These are phyloP conservation scores for Penicillium nordicum DNA, from an alignment of 2,329 filamentous ascomycete genomes.

Conservation along the genomic window DNA sequence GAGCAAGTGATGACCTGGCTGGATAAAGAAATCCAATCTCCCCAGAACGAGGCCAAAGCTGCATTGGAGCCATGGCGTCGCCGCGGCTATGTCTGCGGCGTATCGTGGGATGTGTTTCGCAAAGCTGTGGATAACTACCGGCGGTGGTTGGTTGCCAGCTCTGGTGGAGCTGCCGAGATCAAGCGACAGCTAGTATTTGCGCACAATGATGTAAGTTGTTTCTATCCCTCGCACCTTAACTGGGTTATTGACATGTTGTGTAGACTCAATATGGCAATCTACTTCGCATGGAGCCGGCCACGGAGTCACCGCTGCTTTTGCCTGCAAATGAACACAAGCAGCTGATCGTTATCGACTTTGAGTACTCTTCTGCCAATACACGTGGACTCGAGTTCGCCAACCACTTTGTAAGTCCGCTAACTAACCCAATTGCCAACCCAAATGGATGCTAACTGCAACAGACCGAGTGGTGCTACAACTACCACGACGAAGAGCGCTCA, in stretches of 20 bases:
- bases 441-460: slow-evolving; percentile 27
- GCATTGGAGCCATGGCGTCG: slow-evolving; percentile 60
- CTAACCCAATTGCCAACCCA: background rate
- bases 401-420: slow-evolving; percentile 66
- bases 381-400: slow-evolving; percentile 91
- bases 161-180: slow-evolving; percentile 64
- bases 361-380: slow-evolving; percentile 88
- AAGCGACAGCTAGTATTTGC: slow-evolving; percentile 81
- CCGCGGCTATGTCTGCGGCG: slow-evolving; percentile 74
- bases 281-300: slow-evolving; percentile 67
- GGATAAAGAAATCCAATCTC: slow-evolving; percentile 56
- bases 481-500: slow-evolving; percentile 68
- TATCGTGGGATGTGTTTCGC: slow-evolving; percentile 76
- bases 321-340: slow-evolving; percentile 94
- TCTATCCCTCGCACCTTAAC: slow-evolving; percentile 8
- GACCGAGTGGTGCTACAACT: slow-evolving; percentile 97
- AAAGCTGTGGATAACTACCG: slow-evolving; percentile 74
- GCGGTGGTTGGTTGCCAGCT: slow-evolving; percentile 66
- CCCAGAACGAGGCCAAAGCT: slow-evolving; percentile 42
- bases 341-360: slow-evolving; percentile 95
- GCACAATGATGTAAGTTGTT: slow-evolving; percentile 84
- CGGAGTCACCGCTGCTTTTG: slow-evolving; percentile 78
- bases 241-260: slow-evolving; percentile 20
- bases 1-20: slow-evolving; percentile 52
- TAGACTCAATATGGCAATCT: slow-evolving; percentile 99